Base-by-base conservation (phyloP, 108 stramenopile species). In the Skeletonema tropicum region DNA sequence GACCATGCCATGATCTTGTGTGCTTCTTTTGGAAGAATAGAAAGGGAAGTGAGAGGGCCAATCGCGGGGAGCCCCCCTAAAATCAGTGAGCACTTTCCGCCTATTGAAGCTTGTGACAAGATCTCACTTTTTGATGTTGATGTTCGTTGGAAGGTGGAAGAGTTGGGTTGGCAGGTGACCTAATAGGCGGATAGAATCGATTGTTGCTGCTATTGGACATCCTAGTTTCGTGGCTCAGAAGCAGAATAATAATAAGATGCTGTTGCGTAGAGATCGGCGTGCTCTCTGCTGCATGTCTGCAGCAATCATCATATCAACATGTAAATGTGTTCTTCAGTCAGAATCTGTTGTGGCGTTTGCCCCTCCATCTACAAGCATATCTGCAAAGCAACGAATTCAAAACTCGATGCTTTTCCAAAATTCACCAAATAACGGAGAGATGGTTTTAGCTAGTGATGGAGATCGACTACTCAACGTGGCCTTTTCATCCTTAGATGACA, bases 401-500 rank as follows among this genome's bases (percentile, higher is more conserved):
- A 55, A 23, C 23, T 55, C 52, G 6, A 55, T 55, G 52, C 52
- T 55, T 25, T 23, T 55, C 21, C 23, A 55, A 10, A 23, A 9
- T n/a, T 10, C 52, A 23, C 1, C 19, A 55, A 55, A 55, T 9
- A 55, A 11, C 6, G 63, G 66, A 35, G 66, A 64, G 19, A 67
- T 75, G 66, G 30, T 75, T 11, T 31, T 75, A 29, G 74, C 66
- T 14, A 67, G 52, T 0, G 52, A 65, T 33, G 58, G 66, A 6
- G 62, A 64, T n/a, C 58, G 38, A 30, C 82, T 87, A 52, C 73
- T 95, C 15, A 84, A 89, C 52, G 84, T 83, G 45, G 92, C 91
- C 21, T 96, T 96, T 72, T 76, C 84, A 2, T 74, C 76, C 9
- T 83, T 96, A 1, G 68, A 82, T 58, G 86, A 90, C 48, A 79